A percentile compares a stretch with the other conserved stretches of the same genome.
phyloP scores from a whole-genome alignment of 1,284 basidiomycete species.

The Leccinum ponderosum region DNA sequence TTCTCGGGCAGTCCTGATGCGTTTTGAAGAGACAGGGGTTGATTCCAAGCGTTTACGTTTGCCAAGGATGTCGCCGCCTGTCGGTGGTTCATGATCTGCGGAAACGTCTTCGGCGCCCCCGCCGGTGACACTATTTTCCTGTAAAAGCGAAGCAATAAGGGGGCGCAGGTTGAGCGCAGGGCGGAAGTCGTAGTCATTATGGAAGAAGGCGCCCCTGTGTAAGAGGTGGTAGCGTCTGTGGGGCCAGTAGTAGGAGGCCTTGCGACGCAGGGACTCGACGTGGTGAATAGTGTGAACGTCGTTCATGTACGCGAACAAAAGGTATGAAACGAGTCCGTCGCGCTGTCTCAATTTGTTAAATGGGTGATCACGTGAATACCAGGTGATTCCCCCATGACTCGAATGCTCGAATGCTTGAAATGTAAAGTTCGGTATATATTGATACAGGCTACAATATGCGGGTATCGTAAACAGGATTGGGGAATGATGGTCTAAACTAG shows the following conservation, averaged over 20 bases:
- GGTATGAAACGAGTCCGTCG: constrained; percentile 9
- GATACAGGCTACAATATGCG: constrained; percentile 31
- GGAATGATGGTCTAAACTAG: constrained; percentile 30
- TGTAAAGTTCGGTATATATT: constrained; percentile 28
- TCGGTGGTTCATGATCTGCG: not conserved
- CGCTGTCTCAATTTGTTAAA: not conserved
- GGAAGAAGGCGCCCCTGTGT: not conserved
- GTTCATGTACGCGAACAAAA: constrained; percentile 9
- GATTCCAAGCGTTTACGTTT: constrained; percentile 24
- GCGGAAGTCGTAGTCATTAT: constrained; percentile 19
- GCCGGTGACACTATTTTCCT: not conserved
- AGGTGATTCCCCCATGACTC: not conserved
- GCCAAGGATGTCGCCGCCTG: not conserved
- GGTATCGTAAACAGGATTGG: constrained; percentile 25
- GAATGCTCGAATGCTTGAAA: constrained; percentile 1
- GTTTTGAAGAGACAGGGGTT: constrained; percentile 17
- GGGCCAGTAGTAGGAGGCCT: constrained; percentile 30
- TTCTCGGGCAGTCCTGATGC: constrained; percentile 3
- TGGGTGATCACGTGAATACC: constrained; percentile 10
- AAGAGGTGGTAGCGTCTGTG: constrained; percentile 5
- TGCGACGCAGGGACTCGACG: constrained; percentile 32
- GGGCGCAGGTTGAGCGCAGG: constrained; percentile 31
- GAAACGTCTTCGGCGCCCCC: not conserved
- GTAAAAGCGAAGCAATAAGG: constrained; percentile 23
- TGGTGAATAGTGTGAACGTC: constrained; percentile 22